phyloP scores from a whole-genome alignment of 768 basidiomycete genomes.

The Termitomyces sp. region DNA sequence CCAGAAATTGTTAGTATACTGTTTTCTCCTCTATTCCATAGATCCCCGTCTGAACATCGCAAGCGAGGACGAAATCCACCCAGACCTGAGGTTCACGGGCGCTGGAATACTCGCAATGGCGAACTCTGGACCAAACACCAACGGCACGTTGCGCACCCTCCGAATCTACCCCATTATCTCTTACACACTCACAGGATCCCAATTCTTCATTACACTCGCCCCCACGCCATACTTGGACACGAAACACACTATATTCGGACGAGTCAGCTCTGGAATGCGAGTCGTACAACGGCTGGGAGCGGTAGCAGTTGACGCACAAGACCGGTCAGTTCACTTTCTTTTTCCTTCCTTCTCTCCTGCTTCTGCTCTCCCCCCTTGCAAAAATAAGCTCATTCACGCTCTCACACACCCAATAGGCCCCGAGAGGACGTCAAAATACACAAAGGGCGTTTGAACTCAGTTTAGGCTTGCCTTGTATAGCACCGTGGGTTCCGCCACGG shows the following conservation, averaged over 20 bases:
- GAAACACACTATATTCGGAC: conserved; percentile 88
- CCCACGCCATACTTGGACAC: conserved; percentile 82
- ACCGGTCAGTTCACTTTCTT: conserved; percentile 50
- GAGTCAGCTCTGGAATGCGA: conserved; percentile 86
- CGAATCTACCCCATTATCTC: conserved; percentile 32
- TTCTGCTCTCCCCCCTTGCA: background rate
- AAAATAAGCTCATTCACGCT: background rate
- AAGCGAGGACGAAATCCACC: conserved; percentile 88
- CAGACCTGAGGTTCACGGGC: conserved; percentile 90
- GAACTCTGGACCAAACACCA: conserved; percentile 93
- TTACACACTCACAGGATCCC: conserved; percentile 67
- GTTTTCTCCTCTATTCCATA: background rate
- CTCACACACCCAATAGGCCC: conserved; percentile 31
- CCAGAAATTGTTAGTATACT: conserved; percentile 66
- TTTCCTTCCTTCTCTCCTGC: no score
- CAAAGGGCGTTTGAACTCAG: conserved; percentile 50
- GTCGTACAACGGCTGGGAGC: conserved; percentile 90
- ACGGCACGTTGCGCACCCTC: conserved; percentile 52
- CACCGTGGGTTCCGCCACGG: background rate
- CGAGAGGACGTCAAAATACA: conserved; percentile 86
- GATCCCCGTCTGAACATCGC: conserved; percentile 2
- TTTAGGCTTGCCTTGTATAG: background rate
- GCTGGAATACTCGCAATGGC: conserved; percentile 97
- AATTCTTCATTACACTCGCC: conserved; percentile 86
- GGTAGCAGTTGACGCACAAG: conserved; percentile 84